Base-by-base conservation (phyloP, 1,284 basidiomycete species). In the Wolfiporia cocos region DNA sequence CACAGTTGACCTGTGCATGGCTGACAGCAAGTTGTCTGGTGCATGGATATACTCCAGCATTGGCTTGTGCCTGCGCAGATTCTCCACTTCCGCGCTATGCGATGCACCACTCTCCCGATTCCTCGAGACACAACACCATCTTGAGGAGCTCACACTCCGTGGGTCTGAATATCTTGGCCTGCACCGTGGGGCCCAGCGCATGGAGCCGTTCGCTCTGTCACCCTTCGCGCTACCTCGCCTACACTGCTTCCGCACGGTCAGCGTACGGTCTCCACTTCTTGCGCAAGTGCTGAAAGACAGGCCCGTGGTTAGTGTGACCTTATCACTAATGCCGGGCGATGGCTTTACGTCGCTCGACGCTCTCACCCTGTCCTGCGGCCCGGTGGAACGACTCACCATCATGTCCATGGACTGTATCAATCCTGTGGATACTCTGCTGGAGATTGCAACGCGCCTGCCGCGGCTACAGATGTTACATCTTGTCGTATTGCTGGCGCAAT, bases 401-500 rank as follows among this genome's bases (percentile, higher is more conserved):
- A 74, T 81, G 62, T 73, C 72, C 23, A 73, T 81, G 31, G 78
- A 78, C 47, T 47, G 59, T 4, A 66, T 63, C 0, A 30, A 56
- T 0, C 74, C 73, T 5, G 53, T 61, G 1, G 58, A 62, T 34
- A 58, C 81, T 37, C 57, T 81, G 19, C 48, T 60, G 3, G 69
- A 72, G 39, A 63, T 81, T 5, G 64, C 72, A 3, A 47, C 52
- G 34, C 64, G 73, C 11, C 61, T 79, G 4, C 68, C 72, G 0
- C 42, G 62, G 22, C 60, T 81, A 32, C 74, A 80, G 52, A 75
- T 76, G 0, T 55, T 81, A 24, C 76, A 80, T 52, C 58, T 78
- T 20, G 73, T 81, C 5, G 63, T 76, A 30, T 58, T 78, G 11
- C 59, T 72, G 45, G 64, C 68, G 0, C 62, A 67, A 6, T 71